Percentiles rank a stretch among this genome's conserved stretches.
Evolutionary conservation across 1,139 yeast genomes (phyloP).

Genomic region (Lodderomyces elongisporus): DNA sequence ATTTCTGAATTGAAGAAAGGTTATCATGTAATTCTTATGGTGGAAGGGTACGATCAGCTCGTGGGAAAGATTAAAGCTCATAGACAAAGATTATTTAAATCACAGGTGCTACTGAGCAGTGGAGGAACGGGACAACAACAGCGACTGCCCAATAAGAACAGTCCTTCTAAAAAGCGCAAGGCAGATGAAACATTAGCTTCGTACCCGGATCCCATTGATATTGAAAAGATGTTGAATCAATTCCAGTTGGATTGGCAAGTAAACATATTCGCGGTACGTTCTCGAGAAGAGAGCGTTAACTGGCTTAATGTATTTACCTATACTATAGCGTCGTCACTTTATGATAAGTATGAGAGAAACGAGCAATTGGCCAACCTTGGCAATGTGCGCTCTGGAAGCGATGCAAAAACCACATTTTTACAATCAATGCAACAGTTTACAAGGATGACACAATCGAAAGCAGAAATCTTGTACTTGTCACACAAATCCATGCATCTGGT

Average conservation of each 20-base stretch:
- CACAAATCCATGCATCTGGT: conserved; percentile 37
- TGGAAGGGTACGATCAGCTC: conserved; percentile 46
- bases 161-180: not conserved
- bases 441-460: conserved; percentile 46
- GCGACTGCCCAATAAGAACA: not conserved
- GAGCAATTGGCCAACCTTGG: conserved; percentile 51
- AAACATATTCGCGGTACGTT: conserved; percentile 45
- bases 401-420: conserved; percentile 39
- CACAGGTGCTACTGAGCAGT: conserved; percentile 28
- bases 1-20: too few species aligned
- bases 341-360: conserved; percentile 54
- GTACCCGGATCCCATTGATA: conserved; percentile 32
- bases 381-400: conserved; percentile 50
- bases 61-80: conserved; percentile 37
- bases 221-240: conserved; percentile 25
- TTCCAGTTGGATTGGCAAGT: conserved; percentile 30
- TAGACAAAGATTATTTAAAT: conserved; percentile 44
- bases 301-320: conserved; percentile 57
- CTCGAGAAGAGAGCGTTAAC: conserved; percentile 42
- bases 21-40: conserved; percentile 35
- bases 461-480: conserved; percentile 30
- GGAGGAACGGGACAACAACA: conserved; percentile 9
- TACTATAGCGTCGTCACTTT: conserved; percentile 47
- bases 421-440: conserved; percentile 53
- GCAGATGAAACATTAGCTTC: conserved; percentile 11